Conservation (phyloP, 495 filamentous ascomycete species). For the Neurospora sp. region DNA sequence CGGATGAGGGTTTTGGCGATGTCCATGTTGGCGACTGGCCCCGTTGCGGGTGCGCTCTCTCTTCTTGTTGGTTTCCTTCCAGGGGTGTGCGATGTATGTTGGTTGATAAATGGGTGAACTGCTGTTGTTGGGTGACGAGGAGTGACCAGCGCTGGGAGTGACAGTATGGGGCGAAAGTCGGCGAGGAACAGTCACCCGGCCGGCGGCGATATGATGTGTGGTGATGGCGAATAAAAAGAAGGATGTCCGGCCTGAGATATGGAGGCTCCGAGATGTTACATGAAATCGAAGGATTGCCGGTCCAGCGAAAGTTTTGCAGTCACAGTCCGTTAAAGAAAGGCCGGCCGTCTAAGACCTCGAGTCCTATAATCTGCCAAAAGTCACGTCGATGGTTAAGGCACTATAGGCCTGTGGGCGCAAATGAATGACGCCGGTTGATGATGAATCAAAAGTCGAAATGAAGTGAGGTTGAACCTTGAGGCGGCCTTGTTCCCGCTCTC, state of each 20-base stretch:
- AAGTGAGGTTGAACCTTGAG: background rate
- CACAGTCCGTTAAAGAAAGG: background rate
- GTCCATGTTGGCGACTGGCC: slow-evolving; percentile 50
- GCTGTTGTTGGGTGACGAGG: background rate
- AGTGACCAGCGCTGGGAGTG: background rate
- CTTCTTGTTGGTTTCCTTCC: background rate
- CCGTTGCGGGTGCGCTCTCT: background rate
- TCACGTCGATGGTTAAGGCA: background rate
- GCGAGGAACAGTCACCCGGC: background rate
- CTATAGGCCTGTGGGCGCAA: background rate
- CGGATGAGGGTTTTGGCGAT: slow-evolving; percentile 80
- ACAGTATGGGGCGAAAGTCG: background rate
- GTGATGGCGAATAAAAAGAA: background rate
- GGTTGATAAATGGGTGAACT: background rate
- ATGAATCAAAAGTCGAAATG: background rate
- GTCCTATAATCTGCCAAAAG: background rate
- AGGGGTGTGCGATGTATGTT: background rate
- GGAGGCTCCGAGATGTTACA: background rate
- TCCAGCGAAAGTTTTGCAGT: background rate
- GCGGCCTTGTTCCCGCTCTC: background rate
- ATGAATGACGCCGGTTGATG: background rate
- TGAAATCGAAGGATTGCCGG: background rate
- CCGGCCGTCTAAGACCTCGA: background rate
- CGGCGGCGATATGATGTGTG: background rate
- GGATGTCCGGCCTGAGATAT: background rate